These are phyloP conservation scores for Mycena maculata DNA, from an alignment of 768 basidiomycete genomes.

Conservation along the genomic window DNA sequence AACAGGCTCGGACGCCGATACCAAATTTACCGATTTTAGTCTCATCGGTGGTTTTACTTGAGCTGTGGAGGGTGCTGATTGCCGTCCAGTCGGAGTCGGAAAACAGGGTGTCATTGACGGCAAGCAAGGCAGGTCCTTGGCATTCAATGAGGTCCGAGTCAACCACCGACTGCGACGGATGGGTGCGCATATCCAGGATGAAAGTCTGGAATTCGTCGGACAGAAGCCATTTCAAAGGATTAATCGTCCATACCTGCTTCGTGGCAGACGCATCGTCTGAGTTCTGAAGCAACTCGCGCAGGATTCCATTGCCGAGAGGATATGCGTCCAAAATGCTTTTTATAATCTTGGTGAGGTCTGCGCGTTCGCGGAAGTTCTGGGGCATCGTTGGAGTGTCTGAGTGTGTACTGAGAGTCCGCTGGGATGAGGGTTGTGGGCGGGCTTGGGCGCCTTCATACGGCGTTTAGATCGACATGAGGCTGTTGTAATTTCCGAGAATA, in stretches of 20 bases:
- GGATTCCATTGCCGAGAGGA: slow-evolving; percentile 40
- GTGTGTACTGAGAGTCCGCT: not conserved
- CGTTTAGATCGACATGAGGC: slow-evolving; percentile 22
- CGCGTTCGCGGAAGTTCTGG: slow-evolving; percentile 30
- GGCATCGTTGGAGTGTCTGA: slow-evolving; percentile 11
- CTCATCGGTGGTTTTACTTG: slow-evolving; percentile 43
- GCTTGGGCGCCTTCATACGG: not conserved
- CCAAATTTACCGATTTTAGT: slow-evolving; percentile 47
- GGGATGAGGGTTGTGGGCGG: slow-evolving; percentile 3
- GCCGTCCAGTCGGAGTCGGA: slow-evolving; percentile 43
- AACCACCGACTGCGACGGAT: slow-evolving; percentile 34
- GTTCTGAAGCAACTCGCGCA: slow-evolving; percentile 44
- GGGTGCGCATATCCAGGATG: slow-evolving; percentile 41
- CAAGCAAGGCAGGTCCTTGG: slow-evolving; percentile 46
- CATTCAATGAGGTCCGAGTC: slow-evolving; percentile 33
- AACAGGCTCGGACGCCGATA: slow-evolving; percentile 45
- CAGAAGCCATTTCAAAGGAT: not conserved
- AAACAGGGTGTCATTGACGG: slow-evolving; percentile 43
- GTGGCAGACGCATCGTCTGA: slow-evolving; percentile 44
- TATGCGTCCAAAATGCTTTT: slow-evolving; percentile 40
- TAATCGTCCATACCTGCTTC: slow-evolving; percentile 30
- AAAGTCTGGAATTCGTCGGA: slow-evolving; percentile 36
- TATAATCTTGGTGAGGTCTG: slow-evolving; percentile 35
- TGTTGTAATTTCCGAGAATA: slow-evolving; percentile 27
- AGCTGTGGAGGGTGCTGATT: slow-evolving; percentile 41